Percentiles rank a stretch among this genome's conserved stretches.
phyloP scores from a whole-genome alignment of 441 rosid species.

The Brassica hybrid region DNA sequence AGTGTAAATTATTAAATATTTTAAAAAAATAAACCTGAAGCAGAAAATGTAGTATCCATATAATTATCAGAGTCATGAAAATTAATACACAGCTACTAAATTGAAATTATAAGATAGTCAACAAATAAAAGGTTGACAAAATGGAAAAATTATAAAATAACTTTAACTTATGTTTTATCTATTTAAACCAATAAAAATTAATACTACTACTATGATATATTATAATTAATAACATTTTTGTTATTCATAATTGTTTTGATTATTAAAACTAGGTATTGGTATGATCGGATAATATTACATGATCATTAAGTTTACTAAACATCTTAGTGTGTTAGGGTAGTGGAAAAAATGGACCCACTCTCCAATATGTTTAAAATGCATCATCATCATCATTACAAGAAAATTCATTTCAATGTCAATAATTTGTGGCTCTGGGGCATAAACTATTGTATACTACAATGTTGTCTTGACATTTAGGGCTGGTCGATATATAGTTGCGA shows the following conservation, averaged over 20 bases:
- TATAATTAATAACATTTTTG: not conserved
- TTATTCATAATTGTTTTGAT: not conserved
- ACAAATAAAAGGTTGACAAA: not conserved
- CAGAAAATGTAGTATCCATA: constrained; percentile 4
- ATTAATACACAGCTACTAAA: not conserved
- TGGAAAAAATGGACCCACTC: constrained; percentile 41
- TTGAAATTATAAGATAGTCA: not conserved
- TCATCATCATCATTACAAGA: constrained; percentile 39
- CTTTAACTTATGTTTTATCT: not conserved
- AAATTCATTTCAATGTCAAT: constrained; percentile 27
- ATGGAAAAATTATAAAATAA: not conserved
- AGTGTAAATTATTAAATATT: not conserved
- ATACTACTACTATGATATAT: not conserved
- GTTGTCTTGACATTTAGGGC: constrained; percentile 37
- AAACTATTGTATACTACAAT: constrained; percentile 36
- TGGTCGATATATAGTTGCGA: constrained; percentile 26
- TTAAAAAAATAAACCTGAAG: not conserved
- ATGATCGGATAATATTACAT: not conserved
- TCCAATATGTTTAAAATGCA: constrained; percentile 41
- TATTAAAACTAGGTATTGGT: not conserved
- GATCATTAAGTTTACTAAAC: constrained; percentile 24
- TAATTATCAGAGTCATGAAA: not conserved
- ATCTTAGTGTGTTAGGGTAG: constrained; percentile 32
- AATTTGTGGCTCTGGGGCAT: constrained; percentile 38
- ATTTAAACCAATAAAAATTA: not conserved